Conservation (phyloP, 2,329 filamentous ascomycete genomes). For the Xylariomycetidae sp. region DNA sequence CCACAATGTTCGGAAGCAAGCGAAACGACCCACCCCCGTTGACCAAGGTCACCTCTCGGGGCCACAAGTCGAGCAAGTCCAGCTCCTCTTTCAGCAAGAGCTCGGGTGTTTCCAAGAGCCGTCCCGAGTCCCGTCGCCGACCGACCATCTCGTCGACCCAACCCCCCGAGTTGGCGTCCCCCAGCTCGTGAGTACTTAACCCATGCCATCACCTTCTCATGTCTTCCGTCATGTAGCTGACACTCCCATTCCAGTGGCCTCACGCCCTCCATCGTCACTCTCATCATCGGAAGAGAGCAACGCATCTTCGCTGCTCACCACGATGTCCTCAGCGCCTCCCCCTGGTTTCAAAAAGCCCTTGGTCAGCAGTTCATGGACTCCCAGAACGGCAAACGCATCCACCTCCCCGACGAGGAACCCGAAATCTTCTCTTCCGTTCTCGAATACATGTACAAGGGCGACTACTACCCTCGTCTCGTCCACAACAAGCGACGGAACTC, state of each 20-base stretch:
- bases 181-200: too few relatives aligned
- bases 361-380: slow-evolving; percentile 55
- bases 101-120: slow-evolving; percentile 47
- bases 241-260: slow-evolving; percentile 37
- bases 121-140: slow-evolving; percentile 46
- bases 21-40: slow-evolving; percentile 37
- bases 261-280: slow-evolving; percentile 67
- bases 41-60: slow-evolving; percentile 50
- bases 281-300: slow-evolving; percentile 74
- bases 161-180: too few relatives aligned
- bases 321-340: slow-evolving; percentile 70
- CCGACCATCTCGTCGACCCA: slow-evolving; percentile 38
- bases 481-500: slow-evolving; percentile 76
- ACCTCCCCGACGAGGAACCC: slow-evolving; percentile 78
- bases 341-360: slow-evolving; percentile 67
- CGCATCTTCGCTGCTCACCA: slow-evolving; percentile 89
- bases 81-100: slow-evolving; percentile 51
- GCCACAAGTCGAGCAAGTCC: slow-evolving; percentile 43
- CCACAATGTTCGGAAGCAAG: slow-evolving; percentile 37
- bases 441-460: slow-evolving; percentile 89
- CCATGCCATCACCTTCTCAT: too few relatives aligned
- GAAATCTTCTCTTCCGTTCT: slow-evolving; percentile 87
- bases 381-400: slow-evolving; percentile 61
- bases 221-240: too few relatives aligned
- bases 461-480: slow-evolving; percentile 79